Base-by-base conservation (phyloP, 768 basidiomycete species). In the Peribolospora baueri region DNA sequence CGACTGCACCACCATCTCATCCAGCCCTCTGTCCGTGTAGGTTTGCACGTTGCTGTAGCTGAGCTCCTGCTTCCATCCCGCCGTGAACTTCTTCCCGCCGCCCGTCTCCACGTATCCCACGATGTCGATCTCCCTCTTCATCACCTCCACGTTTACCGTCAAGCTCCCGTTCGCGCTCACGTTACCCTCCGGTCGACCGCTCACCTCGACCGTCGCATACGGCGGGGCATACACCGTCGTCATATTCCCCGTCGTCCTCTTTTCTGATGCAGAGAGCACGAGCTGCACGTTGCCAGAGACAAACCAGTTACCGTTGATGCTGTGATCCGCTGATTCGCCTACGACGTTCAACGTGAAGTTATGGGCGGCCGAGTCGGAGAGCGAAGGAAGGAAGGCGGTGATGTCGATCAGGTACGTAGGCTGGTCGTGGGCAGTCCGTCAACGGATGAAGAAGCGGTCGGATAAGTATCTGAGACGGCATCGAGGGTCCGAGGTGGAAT, bases 251-350 rank as follows among this genome's bases (percentile, higher is more conserved):
- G 46, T 57, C 6, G 57, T 57, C 39, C 53, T 53, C 3, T 50
- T 40, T 6, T 39, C 42, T 4, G 53, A 53, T 5, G n/a, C 7
- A 36, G 53, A 53, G 50, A 57, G 50, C 9, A 42, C 8, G 42
- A 57, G 13, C 14, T 54, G 57, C 1, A 57, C 13, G 3, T 45
- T 50, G 36, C 53, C 57, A 10, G 57, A 42, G 42, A 46, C 56
- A 3, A 7, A 45, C 57, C 57, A 54, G 46, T 57, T 48, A 13
- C 14, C 37, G 38, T 51, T 54, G 8, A 57, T 42, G 5, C 48
- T 36, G 43, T 38, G 11, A 14, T 36, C 14, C 36, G 46, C 11
- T 2, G 53, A 53, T 8, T 57, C 50, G 1, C 57, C 53, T 10
- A 51, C 36, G 4, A 57, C 57, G 3, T 5, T n/a, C 11, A 57